These are phyloP conservation scores for Rhizoclosmatium globosum DNA, from an alignment of 192 early-diverging fungal genomes.

Conservation along the genomic window DNA sequence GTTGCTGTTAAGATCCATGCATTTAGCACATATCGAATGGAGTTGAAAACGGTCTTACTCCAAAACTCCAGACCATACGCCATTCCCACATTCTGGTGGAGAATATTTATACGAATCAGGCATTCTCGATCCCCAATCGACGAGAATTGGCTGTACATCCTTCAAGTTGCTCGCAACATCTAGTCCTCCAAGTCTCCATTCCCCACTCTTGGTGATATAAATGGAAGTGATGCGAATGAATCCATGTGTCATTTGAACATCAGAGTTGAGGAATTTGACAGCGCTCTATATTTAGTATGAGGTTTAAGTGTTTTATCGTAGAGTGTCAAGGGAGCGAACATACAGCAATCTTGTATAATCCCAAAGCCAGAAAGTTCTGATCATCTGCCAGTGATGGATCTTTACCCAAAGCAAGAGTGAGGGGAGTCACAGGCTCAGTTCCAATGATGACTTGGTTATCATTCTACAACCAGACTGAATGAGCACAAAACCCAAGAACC, in stretches of 20 bases:
- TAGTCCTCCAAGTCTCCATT: conserved; percentile 94
- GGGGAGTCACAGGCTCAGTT: conserved; percentile 83
- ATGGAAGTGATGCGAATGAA: conserved; percentile 82
- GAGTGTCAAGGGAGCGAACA: conserved; percentile 29
- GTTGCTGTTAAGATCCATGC: conserved; percentile 23
- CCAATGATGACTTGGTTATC: conserved; percentile 86
- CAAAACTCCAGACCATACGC: conserved; percentile 65
- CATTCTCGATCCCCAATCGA: conserved; percentile 68
- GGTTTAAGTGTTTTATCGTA: conserved; percentile 13
- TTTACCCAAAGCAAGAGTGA: conserved; percentile 57
- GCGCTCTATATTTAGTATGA: conserved; percentile 63
- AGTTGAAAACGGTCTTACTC: conserved; percentile 46
- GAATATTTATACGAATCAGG: conserved; percentile 73
- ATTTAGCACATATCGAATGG: background rate
- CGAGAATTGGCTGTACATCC: conserved; percentile 71
- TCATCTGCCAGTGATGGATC: conserved; percentile 58
- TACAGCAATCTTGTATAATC: conserved; percentile 90
- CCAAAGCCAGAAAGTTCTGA: conserved; percentile 75
- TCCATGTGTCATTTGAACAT: conserved; percentile 88
- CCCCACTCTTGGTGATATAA: conserved; percentile 89
- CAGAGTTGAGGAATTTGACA: conserved; percentile 86
- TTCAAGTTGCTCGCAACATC: conserved; percentile 78
- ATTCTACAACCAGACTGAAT: conserved; percentile 52
- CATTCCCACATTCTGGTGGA: conserved; percentile 75
- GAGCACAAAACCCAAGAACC: background rate